Conservation (phyloP, 495 filamentous ascomycete genomes). For the Cetradonia linearis region DNA sequence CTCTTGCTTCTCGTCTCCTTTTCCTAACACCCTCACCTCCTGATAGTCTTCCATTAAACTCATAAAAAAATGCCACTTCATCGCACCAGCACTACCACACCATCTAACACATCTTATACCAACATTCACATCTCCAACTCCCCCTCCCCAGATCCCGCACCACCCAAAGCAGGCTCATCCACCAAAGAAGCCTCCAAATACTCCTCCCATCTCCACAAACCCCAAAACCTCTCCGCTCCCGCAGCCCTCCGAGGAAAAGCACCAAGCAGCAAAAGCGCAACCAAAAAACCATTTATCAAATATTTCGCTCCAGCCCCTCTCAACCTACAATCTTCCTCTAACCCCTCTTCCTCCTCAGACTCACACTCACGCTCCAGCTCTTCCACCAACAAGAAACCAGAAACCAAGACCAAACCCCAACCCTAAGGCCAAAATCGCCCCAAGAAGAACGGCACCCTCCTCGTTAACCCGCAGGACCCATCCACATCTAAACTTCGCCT, state of each 20-base stretch:
- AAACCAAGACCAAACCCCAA: not conserved
- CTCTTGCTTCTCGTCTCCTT: not conserved
- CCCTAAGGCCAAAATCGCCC: not conserved
- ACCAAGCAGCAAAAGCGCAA: not conserved
- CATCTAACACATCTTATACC: not conserved
- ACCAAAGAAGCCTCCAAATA: not conserved
- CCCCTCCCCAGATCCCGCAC: not conserved
- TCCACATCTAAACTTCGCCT: too few relatives aligned
- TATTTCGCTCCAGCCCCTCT: not conserved
- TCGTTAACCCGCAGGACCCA: too few relatives aligned
- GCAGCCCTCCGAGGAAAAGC: not conserved
- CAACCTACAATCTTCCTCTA: not conserved
- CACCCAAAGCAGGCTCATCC: not conserved
- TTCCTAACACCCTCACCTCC: not conserved
- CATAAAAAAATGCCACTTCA: too few relatives aligned
- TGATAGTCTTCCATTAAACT: not conserved
- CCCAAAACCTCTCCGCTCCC: not conserved
- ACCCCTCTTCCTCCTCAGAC: too few relatives aligned
- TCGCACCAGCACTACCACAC: not conserved
- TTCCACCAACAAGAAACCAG: not conserved
- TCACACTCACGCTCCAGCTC: not conserved
- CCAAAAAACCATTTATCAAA: not conserved
- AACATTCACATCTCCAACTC: not conserved
- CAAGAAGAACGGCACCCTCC: too few relatives aligned
- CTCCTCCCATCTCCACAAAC: not conserved